Conservation (phyloP, 495 filamentous ascomycete species). For the Choiromyces venosus region DNA sequence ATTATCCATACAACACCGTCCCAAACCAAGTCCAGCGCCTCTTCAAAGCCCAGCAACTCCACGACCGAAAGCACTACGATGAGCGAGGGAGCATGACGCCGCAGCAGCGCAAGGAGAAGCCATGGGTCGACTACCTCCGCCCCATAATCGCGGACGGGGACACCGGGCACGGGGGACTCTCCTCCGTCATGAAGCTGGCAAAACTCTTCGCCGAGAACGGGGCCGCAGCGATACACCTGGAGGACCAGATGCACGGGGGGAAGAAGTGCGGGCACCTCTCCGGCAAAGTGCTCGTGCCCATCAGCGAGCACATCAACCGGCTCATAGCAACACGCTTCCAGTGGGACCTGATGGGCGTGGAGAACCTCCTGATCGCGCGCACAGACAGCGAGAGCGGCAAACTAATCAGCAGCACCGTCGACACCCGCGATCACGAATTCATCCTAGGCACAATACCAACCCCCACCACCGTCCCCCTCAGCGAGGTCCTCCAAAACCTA, state of each 20-base stretch:
- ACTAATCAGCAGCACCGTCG: slow-evolving; percentile 81
- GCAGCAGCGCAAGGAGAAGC: slow-evolving; percentile 63
- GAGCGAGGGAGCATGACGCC: slow-evolving; percentile 66
- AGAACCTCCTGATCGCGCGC: slow-evolving; percentile 88
- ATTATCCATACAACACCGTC: slow-evolving; percentile 98
- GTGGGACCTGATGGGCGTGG: slow-evolving; percentile 95
- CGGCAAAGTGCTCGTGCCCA: slow-evolving; percentile 90
- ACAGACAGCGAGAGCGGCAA: slow-evolving; percentile 93
- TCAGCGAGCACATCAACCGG: slow-evolving; percentile 93
- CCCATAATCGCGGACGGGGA: slow-evolving; percentile 98
- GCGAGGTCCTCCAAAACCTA: slow-evolving; percentile 86
- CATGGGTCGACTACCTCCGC: slow-evolving; percentile 84
- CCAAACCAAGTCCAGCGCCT: slow-evolving; percentile 95
- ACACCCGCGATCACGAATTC: slow-evolving; percentile 92
- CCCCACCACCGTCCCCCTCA: slow-evolving; percentile 67
- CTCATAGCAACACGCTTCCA: slow-evolving; percentile 88
- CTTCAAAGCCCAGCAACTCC: slow-evolving; percentile 92
- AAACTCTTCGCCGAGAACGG: slow-evolving; percentile 99
- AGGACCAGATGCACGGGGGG: slow-evolving; percentile 94
- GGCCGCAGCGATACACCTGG: slow-evolving; percentile 92
- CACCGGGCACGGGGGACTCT: slow-evolving; percentile 86
- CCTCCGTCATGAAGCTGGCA: slow-evolving; percentile 88
- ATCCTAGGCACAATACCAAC: slow-evolving; percentile 85
- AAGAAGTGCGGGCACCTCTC: slow-evolving; percentile 98
- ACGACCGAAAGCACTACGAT: slow-evolving; percentile 94